Percentiles rank a stretch among this genome's conserved stretches.
phyloP scores from a whole-genome alignment of 202 grass and related monocot genomes.

The Alloteropsis angusta region DNA sequence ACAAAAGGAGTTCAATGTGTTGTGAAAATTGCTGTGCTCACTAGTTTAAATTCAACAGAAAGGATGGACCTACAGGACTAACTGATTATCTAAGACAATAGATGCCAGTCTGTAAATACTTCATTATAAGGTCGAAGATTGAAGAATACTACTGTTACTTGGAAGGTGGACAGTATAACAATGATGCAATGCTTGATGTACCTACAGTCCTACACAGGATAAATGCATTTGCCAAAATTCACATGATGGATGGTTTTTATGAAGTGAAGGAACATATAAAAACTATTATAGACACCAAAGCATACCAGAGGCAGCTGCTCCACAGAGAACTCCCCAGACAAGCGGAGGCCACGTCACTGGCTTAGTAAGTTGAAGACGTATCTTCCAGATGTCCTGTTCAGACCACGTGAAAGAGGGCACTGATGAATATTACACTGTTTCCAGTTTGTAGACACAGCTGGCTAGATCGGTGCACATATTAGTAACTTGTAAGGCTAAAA shows the following conservation, averaged over 20 bases:
- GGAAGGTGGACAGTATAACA: neutral
- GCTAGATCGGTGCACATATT: neutral
- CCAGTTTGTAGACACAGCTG: neutral
- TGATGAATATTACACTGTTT: neutral
- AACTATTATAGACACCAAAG: neutral
- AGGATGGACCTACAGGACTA: neutral
- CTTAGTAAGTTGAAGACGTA: conserved; percentile 91
- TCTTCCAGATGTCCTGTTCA: conserved; percentile 89
- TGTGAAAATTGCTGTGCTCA: neutral
- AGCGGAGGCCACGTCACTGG: conserved; percentile 96
- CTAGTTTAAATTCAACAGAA: neutral
- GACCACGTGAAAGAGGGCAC: neutral
- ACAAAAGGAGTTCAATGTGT: neutral
- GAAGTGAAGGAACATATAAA: no score
- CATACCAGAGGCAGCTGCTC: conserved; percentile 91
- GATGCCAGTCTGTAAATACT: neutral
- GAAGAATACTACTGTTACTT: neutral
- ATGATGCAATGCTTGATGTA: neutral
- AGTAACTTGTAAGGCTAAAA: neutral
- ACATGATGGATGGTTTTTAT: neutral
- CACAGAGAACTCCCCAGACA: conserved; percentile 94
- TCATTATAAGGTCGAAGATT: neutral
- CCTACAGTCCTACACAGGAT: neutral
- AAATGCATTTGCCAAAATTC: neutral
- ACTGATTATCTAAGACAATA: neutral